Base-by-base conservation (phyloP, 179 eudicot species). In the Gypsophila paniculata region DNA sequence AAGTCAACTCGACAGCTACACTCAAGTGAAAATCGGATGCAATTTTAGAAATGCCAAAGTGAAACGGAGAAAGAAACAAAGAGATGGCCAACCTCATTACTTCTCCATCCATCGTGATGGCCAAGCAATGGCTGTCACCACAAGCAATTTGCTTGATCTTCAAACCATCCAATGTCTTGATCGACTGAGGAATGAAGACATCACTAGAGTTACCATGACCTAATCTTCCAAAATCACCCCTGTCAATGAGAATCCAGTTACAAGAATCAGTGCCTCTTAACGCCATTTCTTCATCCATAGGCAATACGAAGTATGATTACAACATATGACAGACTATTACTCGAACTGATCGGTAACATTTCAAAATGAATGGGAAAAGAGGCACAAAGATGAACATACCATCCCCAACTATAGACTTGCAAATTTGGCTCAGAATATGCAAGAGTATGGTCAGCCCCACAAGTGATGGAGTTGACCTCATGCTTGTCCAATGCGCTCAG, bases 161-260 rank as follows among this genome's bases (percentile, higher is more conserved):
- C 69, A 88, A 75, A 74, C 89, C 86, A 70, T 84, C 86, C 52
- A 93, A 79, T 70, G 94, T 88, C 85, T 78, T 89, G 72, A 93
- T 91, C 60, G 97, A 96, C 79, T 85, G 97, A 68, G 98, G 98
- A 74, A 83, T 78, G 75, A 93, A 91, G 76, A 93, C 76, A 75
- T 93, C 98, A 62, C 89, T 91, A 32, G 97, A 93, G 78, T 93
- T 91, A 68, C 98, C 98, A 83, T 93, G 98, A 75, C 98, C 98
- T 51, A 93, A 76, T 76, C 98, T 91, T 76, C 98, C 98, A 85
- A 93, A 93, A 83, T 93, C 98, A 81, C 98, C 98, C 98, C 98
- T 93, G 82, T 63, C 73, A 72, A 73, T 19, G 46, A 17, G 25
- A n/a, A 75, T 17, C 22, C 32, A 69, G 29, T 54, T 10, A 36